Evolutionary conservation across 2,329 filamentous ascomycete genomes (phyloP), one percentile per base, ranked within the genome.

Genomic region (Orbilia oligospora): DNA sequence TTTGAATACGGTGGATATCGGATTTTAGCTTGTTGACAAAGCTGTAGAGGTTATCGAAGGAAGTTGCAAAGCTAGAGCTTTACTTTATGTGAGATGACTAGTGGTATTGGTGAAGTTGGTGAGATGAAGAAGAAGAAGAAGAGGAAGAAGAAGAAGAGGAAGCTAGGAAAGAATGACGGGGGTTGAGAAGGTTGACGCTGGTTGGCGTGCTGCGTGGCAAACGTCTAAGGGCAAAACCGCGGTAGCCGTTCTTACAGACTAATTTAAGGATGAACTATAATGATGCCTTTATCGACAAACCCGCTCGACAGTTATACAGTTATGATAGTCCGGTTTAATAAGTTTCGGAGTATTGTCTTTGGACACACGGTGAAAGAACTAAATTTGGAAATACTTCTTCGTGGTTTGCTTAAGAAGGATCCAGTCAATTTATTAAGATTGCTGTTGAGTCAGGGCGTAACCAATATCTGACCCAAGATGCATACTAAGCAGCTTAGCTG

Each of bases 141-240:
- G n/a, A n/a, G n/a, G n/a, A n/a, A 24, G 56, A 10, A n/a, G 56
- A 20, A 27, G 33, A 24, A 20, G 53, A 22, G 22, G 36, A 18
- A 61, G 56, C 33, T 61, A 27, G 56, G 33, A 61, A 44, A 14
- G 44, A 44, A 36, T 9, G 36, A 61, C 55, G 55, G 55, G 36
- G 36, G 56, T 8, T 22, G 18, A 27, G 36, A 24, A 61, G 55
- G 53, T 36, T 36, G 30, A 58, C 22, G 55, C 22, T 61, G 36
- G 55, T 27, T 41, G 55, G 30, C 56, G 36, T 61, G 56, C 56
- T 41, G 56, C 53, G 56, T 61, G 56, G 56, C 56, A 61, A 61
- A 41, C 20, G 8, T 22, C 33, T 30, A 58, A 14, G 22, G 30
- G 10, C 30, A 41, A n/a, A 58, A 22, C 30, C 6, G n/a, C 12